These are phyloP conservation scores for Penstemon davidsonii DNA, from an alignment of 257 asterid genomes.

Conservation along the genomic window DNA sequence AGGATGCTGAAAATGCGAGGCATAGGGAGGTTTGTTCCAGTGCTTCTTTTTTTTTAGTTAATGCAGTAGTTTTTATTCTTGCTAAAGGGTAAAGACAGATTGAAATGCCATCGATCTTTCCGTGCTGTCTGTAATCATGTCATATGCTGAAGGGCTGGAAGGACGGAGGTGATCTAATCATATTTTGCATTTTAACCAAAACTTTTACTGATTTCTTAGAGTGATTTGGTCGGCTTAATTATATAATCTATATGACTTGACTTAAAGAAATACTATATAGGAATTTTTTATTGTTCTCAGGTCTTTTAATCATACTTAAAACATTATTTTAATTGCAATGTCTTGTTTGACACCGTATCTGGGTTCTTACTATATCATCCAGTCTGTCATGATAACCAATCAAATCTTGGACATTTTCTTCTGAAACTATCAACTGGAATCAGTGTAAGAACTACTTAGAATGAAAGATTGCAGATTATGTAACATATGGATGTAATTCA, in stretches of 20 bases:
- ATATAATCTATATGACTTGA: not conserved
- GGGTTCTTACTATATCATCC: conserved; percentile 5
- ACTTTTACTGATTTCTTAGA: not conserved
- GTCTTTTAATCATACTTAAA: conserved; percentile 9
- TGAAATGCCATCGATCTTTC: not conserved
- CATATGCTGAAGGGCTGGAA: not conserved
- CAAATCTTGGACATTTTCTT: not conserved
- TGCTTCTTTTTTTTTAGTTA: conserved; percentile 15
- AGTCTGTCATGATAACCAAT: not conserved
- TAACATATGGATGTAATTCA: not conserved
- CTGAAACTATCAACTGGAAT: not conserved
- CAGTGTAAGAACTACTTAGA: not conserved
- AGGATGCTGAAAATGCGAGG: conserved; percentile 89
- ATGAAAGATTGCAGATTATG: not conserved
- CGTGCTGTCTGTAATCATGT: not conserved
- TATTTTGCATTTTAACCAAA: not conserved
- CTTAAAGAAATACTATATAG: not conserved
- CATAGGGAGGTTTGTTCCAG: conserved; percentile 77
- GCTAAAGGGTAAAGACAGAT: not conserved
- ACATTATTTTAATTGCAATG: not conserved
- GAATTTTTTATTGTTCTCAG: not conserved
- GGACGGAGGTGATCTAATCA: not conserved
- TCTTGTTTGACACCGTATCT: not conserved
- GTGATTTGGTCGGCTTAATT: not conserved
- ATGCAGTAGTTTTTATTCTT: conserved; percentile 12